Evolutionary conservation across 164 flowering plant species (phyloP), one percentile per base, ranked within the genome.

Genomic region (Tetracentron sinense): DNA sequence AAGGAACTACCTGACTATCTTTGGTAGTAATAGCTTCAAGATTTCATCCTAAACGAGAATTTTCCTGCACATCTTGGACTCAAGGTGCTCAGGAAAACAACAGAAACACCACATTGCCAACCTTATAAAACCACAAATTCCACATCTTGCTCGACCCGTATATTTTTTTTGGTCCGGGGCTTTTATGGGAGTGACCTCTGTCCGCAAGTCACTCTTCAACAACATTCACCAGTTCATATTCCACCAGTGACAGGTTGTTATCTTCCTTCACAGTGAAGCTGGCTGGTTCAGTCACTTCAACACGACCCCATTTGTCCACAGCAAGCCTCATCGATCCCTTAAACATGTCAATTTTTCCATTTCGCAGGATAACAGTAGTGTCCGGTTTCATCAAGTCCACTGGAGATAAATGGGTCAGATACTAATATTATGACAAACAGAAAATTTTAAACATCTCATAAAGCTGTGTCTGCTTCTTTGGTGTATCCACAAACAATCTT

Each of bases 271-370:
- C 79, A 0, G 70, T 68, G 69, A 75, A 75, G 47, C 29, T 68
- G 22, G 76, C 79, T 25, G 75, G 73, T 46, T 72, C 73, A 46
- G 71, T 68, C 56, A 72, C 79, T 62, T 75, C 79, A 57, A 75
- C 73, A 54, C 76, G 76, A 15, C 78, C 78, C 78, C 78, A 75
- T 48, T 75, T 75, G 70, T 75, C 78, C 19, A 75, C 78, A 17
- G 73, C 78, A 61, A 75, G 75, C 75, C 78, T 75, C 78, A 75
- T 75, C 26, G 76, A 76, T 28, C 79, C 79, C 68, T 76, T 76
- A 63, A 72, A 76, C 79, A 75, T 75, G 65, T 75, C 76, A 29
- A 72, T 68, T 55, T 75, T 75, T 8, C 76, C 73, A 54, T 72
- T 72, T 7, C 77, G 72, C 54, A 76, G 66, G 48, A 73, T 70